phyloP scores from a whole-genome alignment of 805 yeast genomes.

The Hanseniaspora clermontiae region DNA sequence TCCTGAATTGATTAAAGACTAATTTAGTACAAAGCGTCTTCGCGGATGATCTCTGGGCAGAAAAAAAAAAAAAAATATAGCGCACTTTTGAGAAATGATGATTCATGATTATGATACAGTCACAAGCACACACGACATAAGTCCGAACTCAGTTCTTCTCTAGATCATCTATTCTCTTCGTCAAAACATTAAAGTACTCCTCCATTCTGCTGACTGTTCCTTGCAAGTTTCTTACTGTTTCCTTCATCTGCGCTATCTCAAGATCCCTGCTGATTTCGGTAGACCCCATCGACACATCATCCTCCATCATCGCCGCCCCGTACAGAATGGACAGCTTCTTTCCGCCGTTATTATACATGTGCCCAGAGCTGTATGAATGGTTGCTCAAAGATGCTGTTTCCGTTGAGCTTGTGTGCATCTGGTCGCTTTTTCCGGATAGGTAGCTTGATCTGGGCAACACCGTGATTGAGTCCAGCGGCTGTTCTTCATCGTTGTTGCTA shows the following conservation, averaged over 20 bases:
- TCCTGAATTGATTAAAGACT: not conserved
- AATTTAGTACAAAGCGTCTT: not conserved
- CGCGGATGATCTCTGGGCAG: not conserved
- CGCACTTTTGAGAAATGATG: no score
- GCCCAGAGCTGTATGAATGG: not conserved
- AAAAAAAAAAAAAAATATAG: not conserved
- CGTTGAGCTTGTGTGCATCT: not conserved
- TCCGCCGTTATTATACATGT: not conserved
- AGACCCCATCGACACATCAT: not conserved
- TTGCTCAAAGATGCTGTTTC: not conserved
- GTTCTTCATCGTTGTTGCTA: not conserved
- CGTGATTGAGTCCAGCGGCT: slow-evolving; percentile 8
- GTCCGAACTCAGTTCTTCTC: not conserved
- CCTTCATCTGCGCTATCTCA: slow-evolving; percentile 2
- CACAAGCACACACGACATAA: no score
- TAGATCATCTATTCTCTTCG: not conserved
- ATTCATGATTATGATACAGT: no score
- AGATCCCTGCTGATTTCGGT: not conserved
- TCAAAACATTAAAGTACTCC: not conserved
- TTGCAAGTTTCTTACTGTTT: not conserved
- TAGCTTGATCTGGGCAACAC: slow-evolving; percentile 9
- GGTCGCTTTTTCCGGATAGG: not conserved
- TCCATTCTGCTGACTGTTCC: not conserved
- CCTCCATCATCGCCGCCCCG: slow-evolving; percentile 9
- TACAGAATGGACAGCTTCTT: slow-evolving; percentile 7